Evolutionary conservation across 306 rosid genomes (phyloP).

Genomic region (Prinsepia uniflora): DNA sequence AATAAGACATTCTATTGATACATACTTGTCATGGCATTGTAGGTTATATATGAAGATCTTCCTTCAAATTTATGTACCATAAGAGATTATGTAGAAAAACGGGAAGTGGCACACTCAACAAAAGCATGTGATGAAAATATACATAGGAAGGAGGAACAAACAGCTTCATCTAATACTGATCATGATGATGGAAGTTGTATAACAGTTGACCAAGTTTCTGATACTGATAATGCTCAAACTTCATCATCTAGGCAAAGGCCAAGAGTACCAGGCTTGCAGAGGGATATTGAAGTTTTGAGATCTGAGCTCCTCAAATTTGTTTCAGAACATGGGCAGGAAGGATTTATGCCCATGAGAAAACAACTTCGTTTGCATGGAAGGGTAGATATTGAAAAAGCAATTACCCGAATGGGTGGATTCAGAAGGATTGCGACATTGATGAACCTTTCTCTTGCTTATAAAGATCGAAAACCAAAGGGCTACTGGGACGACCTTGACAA

Average conservation of each 20-base stretch:
- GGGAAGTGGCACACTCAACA: slow-evolving; percentile 24
- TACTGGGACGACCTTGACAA: slow-evolving; percentile 81
- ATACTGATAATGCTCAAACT: slow-evolving; percentile 22
- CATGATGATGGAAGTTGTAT: slow-evolving; percentile 24
- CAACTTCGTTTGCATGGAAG: slow-evolving; percentile 76
- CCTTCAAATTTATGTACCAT: slow-evolving; percentile 87
- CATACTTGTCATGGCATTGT: slow-evolving; percentile 7
- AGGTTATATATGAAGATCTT: slow-evolving; percentile 94
- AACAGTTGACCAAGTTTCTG: slow-evolving; percentile 25
- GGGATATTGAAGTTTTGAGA: slow-evolving; percentile 71
- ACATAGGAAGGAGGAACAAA: slow-evolving; percentile 28
- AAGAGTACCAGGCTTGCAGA: slow-evolving; percentile 80
- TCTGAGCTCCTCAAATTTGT: slow-evolving; percentile 65
- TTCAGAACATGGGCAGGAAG: slow-evolving; percentile 82
- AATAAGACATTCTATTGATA: not conserved
- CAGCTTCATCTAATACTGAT: slow-evolving; percentile 27
- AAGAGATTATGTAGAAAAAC: slow-evolving; percentile 66
- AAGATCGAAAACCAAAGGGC: slow-evolving; percentile 87
- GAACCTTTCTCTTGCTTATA: slow-evolving; percentile 85
- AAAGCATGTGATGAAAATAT: slow-evolving; percentile 33
- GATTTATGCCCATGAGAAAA: slow-evolving; percentile 96
- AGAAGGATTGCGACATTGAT: slow-evolving; percentile 70
- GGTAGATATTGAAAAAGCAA: slow-evolving; percentile 87
- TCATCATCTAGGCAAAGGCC: slow-evolving; percentile 46
- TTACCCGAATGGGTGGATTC: slow-evolving; percentile 85